These are phyloP conservation scores for Symmetrospora coprosmae DNA, from an alignment of 768 basidiomycete species.

Conservation along the genomic window DNA sequence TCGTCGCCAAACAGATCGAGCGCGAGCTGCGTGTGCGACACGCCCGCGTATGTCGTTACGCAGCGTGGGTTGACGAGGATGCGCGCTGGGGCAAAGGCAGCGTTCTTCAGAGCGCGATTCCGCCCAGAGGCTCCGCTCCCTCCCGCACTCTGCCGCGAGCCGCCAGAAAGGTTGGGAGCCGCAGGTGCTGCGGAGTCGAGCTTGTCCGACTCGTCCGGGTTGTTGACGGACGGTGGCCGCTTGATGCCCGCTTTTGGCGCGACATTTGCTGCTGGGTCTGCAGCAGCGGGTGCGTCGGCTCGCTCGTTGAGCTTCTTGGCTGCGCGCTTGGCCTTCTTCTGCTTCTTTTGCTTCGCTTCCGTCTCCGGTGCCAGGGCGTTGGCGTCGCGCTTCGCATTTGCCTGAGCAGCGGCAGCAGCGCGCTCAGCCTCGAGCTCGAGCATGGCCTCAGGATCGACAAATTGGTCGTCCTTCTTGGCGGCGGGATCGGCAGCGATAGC, in stretches of 20 bases:
- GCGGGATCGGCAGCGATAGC: neutral
- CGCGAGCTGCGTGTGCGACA: constrained; percentile 90
- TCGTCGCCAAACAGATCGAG: constrained; percentile 76
- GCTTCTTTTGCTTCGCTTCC: constrained; percentile 34
- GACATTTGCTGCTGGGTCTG: neutral
- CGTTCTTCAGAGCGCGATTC: constrained; percentile 24
- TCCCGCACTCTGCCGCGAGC: neutral
- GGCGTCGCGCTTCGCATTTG: constrained; percentile 36
- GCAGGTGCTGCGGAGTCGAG: constrained; percentile 13
- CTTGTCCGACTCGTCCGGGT: constrained; percentile 25
- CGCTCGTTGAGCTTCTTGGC: neutral
- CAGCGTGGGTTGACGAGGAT: constrained; percentile 93
- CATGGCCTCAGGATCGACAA: constrained; percentile 13
- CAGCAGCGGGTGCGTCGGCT: constrained; percentile 16
- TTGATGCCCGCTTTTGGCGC: neutral
- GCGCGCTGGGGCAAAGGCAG: constrained; percentile 25
- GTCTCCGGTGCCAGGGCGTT: too few species aligned
- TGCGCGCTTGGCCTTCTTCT: constrained; percentile 35
- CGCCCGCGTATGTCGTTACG: constrained; percentile 94
- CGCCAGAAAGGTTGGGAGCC: neutral
- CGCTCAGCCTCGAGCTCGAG: constrained; percentile 8
- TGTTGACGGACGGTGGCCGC: constrained; percentile 5
- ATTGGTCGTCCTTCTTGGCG: constrained; percentile 11
- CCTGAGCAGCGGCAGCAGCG: constrained; percentile 18
- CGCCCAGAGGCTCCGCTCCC: neutral